phyloP scores from a whole-genome alignment of 805 yeast genomes.

The Yamadazyma nakazawae region DNA sequence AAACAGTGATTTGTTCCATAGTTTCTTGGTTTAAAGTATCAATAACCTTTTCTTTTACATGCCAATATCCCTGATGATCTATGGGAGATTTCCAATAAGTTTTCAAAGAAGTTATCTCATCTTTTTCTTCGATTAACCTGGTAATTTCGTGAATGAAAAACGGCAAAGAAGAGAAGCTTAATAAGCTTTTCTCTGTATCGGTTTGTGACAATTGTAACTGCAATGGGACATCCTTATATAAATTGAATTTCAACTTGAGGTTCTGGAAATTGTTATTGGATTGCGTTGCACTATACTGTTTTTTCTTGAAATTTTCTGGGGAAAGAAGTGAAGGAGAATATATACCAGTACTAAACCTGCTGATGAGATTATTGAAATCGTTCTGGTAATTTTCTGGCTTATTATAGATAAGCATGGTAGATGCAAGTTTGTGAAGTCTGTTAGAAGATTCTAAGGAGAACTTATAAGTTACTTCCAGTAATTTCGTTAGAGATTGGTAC shows the following conservation, averaged over 20 bases:
- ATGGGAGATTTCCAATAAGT: constrained; percentile 30
- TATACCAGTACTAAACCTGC: constrained; percentile 33
- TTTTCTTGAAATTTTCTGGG: constrained; percentile 23
- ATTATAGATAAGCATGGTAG: constrained; percentile 19
- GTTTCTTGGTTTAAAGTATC: constrained; percentile 19
- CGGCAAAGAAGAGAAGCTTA: constrained; percentile 32
- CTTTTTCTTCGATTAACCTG: constrained; percentile 17
- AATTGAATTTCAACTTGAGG: constrained; percentile 34
- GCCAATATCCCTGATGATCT: constrained; percentile 33
- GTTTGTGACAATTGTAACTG: constrained; percentile 24
- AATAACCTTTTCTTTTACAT: constrained; percentile 27
- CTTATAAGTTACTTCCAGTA: constrained; percentile 32
- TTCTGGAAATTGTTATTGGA: constrained; percentile 35
- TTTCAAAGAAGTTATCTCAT: not conserved
- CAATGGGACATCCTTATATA: constrained; percentile 39
- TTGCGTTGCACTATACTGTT: constrained; percentile 23
- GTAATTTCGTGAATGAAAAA: constrained; percentile 24
- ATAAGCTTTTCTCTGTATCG: constrained; percentile 13
- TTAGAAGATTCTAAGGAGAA: constrained; percentile 24
- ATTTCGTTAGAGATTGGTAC: constrained; percentile 29
- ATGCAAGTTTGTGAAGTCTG: constrained; percentile 22
- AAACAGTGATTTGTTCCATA: constrained; percentile 3
- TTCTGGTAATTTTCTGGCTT: constrained; percentile 17
- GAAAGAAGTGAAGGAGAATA: constrained; percentile 35
- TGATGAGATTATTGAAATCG: constrained; percentile 25